Base-by-base conservation (phyloP, 2,329 filamentous ascomycete species). In the Graphium sp. region DNA sequence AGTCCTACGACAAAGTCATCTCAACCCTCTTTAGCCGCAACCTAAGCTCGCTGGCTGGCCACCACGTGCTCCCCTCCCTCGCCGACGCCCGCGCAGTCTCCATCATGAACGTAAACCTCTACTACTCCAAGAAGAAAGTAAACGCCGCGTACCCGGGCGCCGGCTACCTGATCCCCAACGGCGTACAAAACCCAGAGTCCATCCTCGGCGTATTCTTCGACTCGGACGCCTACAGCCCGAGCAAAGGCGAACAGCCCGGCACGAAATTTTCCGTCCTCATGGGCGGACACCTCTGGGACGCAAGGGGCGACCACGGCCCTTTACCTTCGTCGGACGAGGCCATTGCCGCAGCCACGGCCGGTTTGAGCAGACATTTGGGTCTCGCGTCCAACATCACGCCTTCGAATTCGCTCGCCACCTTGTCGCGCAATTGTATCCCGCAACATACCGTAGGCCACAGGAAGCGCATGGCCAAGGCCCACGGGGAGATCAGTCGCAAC, bases 241-340 rank as follows among this genome's bases (percentile, higher is more conserved):
- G 62, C 12, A 60, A 67, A 39, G 68, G 77, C 44, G 49, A 52
- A 35, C 49, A 50, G n/a, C 37, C 39, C 20, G 83, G 81, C 15
- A 92, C 83, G 10, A 93, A 92, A 49, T 53, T 95, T 30, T 93
- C 87, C 11, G 80, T 95, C 40, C 92, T 98, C 73, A 59, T 98
- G 32, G 89, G 89, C 34, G 89, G 89, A 2, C 84, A 94, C 53
- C 83, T 81, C 66, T 95, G 82, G 82, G 64, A 83, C 46, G 65
- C 58, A 33, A 72, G 64, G 56, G 43, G 38, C 25, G 44, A 27
- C 42, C 50, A 2, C 2, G 41, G 38, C 25, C 41, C 35, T 2
- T 29, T 41, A 1, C 84, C 83, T 0, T 56, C 65, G 28, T 62
- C 74, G 35, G 58, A 74, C 10, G 64, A 79, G 38, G 83, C 72